Conservation (phyloP, 257 asterid species). For the Ilex asprella region DNA sequence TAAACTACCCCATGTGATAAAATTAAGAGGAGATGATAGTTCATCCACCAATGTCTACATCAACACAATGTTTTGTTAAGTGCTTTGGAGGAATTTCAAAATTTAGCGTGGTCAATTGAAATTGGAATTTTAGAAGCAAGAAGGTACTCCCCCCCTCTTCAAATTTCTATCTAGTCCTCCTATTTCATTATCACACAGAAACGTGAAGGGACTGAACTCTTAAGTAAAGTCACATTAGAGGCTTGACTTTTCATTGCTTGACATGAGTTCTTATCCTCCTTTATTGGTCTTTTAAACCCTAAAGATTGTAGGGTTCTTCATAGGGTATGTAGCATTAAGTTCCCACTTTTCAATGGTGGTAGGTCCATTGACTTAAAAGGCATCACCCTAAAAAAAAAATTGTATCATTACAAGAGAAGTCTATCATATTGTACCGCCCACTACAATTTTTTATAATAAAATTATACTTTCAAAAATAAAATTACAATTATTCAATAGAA, state of each 20-base stretch:
- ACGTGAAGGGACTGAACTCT: not conserved
- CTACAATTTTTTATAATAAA: not conserved
- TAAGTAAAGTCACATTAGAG: not conserved
- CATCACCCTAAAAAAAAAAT: not conserved
- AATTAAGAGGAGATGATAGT: constrained; percentile 10
- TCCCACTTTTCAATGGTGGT: not conserved
- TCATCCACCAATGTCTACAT: not conserved
- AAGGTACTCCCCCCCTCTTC: constrained; percentile 5
- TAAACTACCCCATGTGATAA: not conserved
- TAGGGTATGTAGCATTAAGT: too few species aligned
- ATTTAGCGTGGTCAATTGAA: constrained; percentile 12
- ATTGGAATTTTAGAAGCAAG: constrained; percentile 8
- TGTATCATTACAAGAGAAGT: too few species aligned
- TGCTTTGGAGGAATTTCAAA: too few species aligned
- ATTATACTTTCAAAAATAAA: too few species aligned
- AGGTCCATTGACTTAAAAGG: constrained; percentile 10
- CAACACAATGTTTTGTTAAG: not conserved
- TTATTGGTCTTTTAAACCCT: not conserved
- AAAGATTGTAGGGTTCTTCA: too few species aligned
- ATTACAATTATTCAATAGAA: too few species aligned
- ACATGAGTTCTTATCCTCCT: constrained; percentile 4
- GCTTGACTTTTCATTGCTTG: not conserved
- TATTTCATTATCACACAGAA: not conserved
- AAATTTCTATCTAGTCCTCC: not conserved
- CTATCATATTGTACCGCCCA: not conserved